Percentiles rank a stretch among this genome's conserved stretches.
Evolutionary conservation across 805 yeast species (phyloP).

Genomic region (Debaryomyces prosopidis): DNA sequence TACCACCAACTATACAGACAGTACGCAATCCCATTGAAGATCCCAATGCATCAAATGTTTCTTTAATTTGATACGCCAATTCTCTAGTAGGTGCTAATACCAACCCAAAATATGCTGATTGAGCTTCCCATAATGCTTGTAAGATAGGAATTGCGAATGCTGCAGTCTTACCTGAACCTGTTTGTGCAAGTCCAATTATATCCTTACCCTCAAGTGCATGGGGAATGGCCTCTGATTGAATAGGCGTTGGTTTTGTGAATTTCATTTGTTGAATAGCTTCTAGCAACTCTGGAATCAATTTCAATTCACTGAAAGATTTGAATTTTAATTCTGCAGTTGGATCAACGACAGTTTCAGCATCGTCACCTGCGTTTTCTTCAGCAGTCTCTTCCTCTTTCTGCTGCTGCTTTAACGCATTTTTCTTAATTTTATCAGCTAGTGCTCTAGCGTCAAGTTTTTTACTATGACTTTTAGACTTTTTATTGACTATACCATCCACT

Average conservation of each 20-base stretch:
- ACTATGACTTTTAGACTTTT: constrained; percentile 10
- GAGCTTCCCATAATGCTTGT: constrained; percentile 87
- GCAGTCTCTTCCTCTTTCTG: constrained; percentile 12
- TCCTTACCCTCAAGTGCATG: constrained; percentile 89
- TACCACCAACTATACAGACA: constrained; percentile 92
- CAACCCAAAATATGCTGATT: constrained; percentile 84
- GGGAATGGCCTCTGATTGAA: constrained; percentile 89
- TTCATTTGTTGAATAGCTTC: constrained; percentile 78
- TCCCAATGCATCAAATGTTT: constrained; percentile 93
- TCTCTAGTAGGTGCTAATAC: constrained; percentile 88
- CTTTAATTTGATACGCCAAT: constrained; percentile 84
- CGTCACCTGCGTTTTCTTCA: constrained; percentile 2
- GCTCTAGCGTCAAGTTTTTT: constrained; percentile 41
- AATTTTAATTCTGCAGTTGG: constrained; percentile 24
- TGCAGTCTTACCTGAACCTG: constrained; percentile 98
- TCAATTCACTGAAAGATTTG: constrained; percentile 53
- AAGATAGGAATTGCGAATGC: constrained; percentile 96
- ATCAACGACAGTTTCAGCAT: constrained; percentile 10
- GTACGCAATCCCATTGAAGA: constrained; percentile 88
- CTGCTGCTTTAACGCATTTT: constrained; percentile 29
- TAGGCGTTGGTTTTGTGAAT: constrained; percentile 85
- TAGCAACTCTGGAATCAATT: constrained; percentile 72
- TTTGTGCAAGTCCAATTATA: constrained; percentile 93
- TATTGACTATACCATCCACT: constrained; percentile 8
- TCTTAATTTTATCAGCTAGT: constrained; percentile 56